Percentiles rank a stretch among this genome's conserved stretches.
These are phyloP conservation scores for Salvia sclarea DNA, from an alignment of 305 asterid genomes.

Conservation along the genomic window DNA sequence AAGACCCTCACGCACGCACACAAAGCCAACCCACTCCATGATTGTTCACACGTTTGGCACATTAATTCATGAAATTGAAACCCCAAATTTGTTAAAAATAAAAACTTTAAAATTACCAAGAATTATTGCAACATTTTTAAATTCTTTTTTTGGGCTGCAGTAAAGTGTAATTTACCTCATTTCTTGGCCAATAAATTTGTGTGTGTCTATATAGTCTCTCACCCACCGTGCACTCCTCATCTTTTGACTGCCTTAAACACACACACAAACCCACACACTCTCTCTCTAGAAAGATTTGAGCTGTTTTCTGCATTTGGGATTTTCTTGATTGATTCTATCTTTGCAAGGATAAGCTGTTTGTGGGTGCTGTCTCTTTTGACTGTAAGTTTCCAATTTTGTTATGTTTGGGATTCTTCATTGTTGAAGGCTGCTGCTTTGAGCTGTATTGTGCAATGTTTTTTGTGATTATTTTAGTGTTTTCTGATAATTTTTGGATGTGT, in stretches of 20 bases:
- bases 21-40: slow-evolving; percentile 38
- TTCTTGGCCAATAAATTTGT: slow-evolving; percentile 10
- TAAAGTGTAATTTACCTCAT: slow-evolving; percentile 11
- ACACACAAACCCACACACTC: slow-evolving; percentile 24
- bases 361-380: slow-evolving; percentile 26
- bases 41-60: slow-evolving; percentile 62
- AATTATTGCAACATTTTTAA: background rate
- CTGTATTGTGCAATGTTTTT: slow-evolving; percentile 4
- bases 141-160: background rate
- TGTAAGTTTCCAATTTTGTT: slow-evolving; percentile 43
- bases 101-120: background rate
- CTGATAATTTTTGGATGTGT: background rate
- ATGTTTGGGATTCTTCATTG: background rate
- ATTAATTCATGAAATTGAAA: slow-evolving; percentile 27
- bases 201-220: slow-evolving; percentile 51
- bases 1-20: slow-evolving; percentile 44
- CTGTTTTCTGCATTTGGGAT: slow-evolving; percentile 27
- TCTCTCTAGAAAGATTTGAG: slow-evolving; percentile 34
- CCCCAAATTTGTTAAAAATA: too few relatives aligned
- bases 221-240: slow-evolving; percentile 56
- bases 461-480: background rate
- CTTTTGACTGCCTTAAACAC: slow-evolving; percentile 38
- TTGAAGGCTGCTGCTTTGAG: slow-evolving; percentile 5
- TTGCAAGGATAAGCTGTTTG: slow-evolving; percentile 25
- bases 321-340: slow-evolving; percentile 22